Evolutionary conservation across 2,329 filamentous ascomycete species (phyloP), one percentile per base, ranked within the genome.

Genomic region (Ophiocordyceps camponoti-saundersi): DNA sequence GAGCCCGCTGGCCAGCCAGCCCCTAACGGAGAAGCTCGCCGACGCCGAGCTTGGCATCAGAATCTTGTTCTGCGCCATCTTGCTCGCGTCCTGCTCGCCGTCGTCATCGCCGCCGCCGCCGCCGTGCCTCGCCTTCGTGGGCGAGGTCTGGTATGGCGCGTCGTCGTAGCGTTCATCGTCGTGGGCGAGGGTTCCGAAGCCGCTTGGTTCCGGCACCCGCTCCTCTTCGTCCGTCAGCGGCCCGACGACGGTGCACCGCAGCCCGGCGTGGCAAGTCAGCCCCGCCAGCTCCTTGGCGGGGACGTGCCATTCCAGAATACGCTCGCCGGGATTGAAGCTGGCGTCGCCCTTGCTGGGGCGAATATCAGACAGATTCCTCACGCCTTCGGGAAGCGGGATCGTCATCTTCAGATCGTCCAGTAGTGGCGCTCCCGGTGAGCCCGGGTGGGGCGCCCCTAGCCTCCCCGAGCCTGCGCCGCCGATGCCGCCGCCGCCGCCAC

Each of bases 281-380:
- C 75, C 72, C 0, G 77, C 73, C 2, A 88, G 72, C 48, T 94
- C 88, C 63, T 87, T 89, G 22, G 77, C 75, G 1, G 80, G 77
- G 40, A 96, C 78, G 48, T 80, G 76, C 90, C 90, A 96, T 61
- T 94, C 85, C 10, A 95, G 69, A 1, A 75, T 62, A 44, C 74
- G 73, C 45, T 85, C 86, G 2, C 79, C 79, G 0, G 83, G 79
- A 47, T 77, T 83, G 65, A 88, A 95, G 48, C 75, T 79, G 2
- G 87, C 88, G 53, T 96, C 90, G 34, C 89, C 90, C 52, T 79
- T 80, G 53, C 79, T 85, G 2, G 88, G 77, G 48, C 86, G 77
- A 47, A 95, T 73, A 57, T 95, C 89, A 6, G 79, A 80, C 16
- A 96, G 69, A 58, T 88, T 95, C 48, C 86, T 79, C 45, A 95